Evolutionary conservation across 352 stramenopile genomes (phyloP).

Genomic region (Pythium chondricola): DNA sequence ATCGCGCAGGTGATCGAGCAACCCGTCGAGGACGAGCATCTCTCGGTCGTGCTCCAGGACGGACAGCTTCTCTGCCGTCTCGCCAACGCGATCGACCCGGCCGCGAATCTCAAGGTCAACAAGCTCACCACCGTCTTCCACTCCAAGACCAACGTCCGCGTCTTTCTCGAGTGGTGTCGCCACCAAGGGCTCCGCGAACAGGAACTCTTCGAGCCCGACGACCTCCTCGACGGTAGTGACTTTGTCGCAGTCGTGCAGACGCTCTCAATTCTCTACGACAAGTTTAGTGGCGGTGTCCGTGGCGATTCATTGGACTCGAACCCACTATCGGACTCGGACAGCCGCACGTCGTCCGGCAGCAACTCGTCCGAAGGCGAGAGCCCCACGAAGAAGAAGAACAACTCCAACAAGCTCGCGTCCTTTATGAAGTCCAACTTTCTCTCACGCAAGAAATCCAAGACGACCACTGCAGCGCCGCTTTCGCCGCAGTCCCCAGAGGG

Average conservation of each 20-base stretch:
- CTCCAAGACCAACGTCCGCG: constrained; percentile 76
- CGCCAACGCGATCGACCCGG: constrained; percentile 74
- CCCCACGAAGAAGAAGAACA: constrained; percentile 62
- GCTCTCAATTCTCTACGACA: constrained; percentile 82
- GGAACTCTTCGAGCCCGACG: constrained; percentile 76
- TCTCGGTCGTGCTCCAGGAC: constrained; percentile 78
- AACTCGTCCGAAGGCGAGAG: constrained; percentile 41
- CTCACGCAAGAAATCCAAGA: constrained; percentile 58
- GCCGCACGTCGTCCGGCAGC: constrained; percentile 48
- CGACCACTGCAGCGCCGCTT: constrained; percentile 10
- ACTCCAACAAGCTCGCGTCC: constrained; percentile 40
- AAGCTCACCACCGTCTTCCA: constrained; percentile 88
- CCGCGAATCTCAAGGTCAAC: constrained; percentile 75
- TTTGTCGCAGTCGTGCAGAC: constrained; percentile 64
- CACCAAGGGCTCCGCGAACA: constrained; percentile 56
- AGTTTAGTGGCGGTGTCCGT: constrained; percentile 41
- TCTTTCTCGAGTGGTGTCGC: constrained; percentile 80
- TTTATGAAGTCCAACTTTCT: constrained; percentile 84
- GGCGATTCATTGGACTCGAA: constrained; percentile 40
- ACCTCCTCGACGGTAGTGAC: constrained; percentile 60
- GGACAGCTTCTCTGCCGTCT: constrained; percentile 82
- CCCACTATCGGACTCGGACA: constrained; percentile 68
- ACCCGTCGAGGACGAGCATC: constrained; percentile 61
- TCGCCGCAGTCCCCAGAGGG: constrained; percentile 26
- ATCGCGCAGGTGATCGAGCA: constrained; percentile 77